Base-by-base conservation (phyloP, 192 early-diverging fungal species). In the Podila epicladia region DNA sequence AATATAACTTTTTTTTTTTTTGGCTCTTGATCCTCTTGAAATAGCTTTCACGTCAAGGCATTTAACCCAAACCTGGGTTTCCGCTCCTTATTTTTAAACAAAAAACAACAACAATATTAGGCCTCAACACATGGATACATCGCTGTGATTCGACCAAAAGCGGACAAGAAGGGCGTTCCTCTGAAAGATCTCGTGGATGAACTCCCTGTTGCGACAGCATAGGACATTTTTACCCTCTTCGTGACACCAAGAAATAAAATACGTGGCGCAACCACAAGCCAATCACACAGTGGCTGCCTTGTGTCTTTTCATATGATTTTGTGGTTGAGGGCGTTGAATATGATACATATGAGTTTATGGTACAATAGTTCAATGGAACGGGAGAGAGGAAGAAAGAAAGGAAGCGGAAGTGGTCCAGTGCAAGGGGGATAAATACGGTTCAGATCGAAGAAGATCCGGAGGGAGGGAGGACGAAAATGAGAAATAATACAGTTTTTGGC, bases 71-170 rank as follows among this genome's bases (percentile, higher is more conserved):
- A 45, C 41, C 13, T 15, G 41, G 41, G 2, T 45, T 53, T 41
- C 49, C 19, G 64, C 37, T 60, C n/a, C 58, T 28, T 32, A 11
- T 38, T 59, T 51, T 70, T 22, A 0, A 15, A 20, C 20, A 15
- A n/a, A n/a, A 15, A 35, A n/a, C n/a, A n/a, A n/a, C n/a, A 31
- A 9, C 6, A 19, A 31, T 65, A 22, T 17, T 67, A 80, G 77
- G 77, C 77, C 4, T 72, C 67, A 32, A 80, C 77, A 17, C 77
- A 80, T 59, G 77, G 77, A 22, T 80, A 72, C n/a, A 73, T 80
- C 60, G 77, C 77, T 22, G 77, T 80, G 31, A 63, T 80, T 11
- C 35, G 67, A 31, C 77, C 77, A 28, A 80, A 80, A 37, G 31
- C 69, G 0, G 77, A 80, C 67, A 73, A 73, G 45, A 69, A 69